These are phyloP conservation scores for cucumber (Cucumis sativus) DNA, from an alignment of 306 rosid genomes.

Conservation along the genomic window DNA sequence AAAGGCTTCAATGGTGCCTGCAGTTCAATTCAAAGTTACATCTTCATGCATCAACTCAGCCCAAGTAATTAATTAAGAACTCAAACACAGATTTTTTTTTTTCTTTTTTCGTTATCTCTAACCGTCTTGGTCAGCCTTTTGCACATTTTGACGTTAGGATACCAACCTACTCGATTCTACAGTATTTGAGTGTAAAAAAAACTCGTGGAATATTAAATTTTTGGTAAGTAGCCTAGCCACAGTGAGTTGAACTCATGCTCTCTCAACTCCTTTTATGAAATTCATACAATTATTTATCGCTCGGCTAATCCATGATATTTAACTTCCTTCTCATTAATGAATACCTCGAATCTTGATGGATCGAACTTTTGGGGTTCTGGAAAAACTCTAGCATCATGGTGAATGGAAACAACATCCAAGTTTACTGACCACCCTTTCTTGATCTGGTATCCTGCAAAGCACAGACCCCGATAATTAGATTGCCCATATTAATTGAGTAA, in stretches of 20 bases:
- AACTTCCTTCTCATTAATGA: background rate
- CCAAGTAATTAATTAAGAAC: background rate
- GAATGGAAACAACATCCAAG: constrained; percentile 81
- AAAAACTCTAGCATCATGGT: constrained; percentile 50
- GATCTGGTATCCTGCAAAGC: constrained; percentile 45
- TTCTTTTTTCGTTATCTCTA: too few species aligned
- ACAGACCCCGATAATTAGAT: background rate
- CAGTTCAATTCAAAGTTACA: background rate
- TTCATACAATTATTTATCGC: too few species aligned
- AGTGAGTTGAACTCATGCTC: too few species aligned
- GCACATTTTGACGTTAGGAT: too few species aligned
- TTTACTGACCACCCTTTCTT: constrained; percentile 79
- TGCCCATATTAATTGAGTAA: background rate
- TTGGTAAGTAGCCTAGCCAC: too few species aligned
- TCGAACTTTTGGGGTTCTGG: constrained; percentile 55
- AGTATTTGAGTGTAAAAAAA: too few species aligned
- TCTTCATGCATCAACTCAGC: background rate
- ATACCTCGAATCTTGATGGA: constrained; percentile 76
- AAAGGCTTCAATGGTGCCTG: constrained; percentile 57
- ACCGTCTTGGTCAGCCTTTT: too few species aligned
- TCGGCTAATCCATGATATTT: too few species aligned
- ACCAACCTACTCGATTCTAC: too few species aligned
- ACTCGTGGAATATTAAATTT: too few species aligned
- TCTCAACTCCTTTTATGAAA: too few species aligned
- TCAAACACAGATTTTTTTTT: background rate